Conservation (phyloP, 768 basidiomycete species). For the Crepidotus variabilis region DNA sequence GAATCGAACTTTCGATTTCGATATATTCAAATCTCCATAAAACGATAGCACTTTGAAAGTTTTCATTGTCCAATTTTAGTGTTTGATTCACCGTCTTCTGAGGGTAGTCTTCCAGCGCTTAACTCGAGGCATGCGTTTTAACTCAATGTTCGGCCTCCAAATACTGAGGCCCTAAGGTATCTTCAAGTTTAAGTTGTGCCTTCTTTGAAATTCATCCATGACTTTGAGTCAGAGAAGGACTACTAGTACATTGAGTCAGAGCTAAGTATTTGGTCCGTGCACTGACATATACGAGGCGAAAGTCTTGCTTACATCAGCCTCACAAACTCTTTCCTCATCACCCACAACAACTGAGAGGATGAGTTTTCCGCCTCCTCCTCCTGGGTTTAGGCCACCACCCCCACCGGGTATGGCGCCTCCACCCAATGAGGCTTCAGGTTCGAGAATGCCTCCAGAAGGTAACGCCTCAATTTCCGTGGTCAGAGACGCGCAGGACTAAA, state of each 20-base stretch:
- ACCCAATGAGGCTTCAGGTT: constrained; percentile 32
- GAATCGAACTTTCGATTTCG: neutral
- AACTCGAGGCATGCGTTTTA: too few relatives aligned
- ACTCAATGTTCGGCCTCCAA: too few relatives aligned
- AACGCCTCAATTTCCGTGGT: constrained; percentile 13
- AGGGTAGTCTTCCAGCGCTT: too few relatives aligned
- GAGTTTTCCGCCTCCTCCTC: constrained; percentile 58
- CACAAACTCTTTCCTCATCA: constrained; percentile 33
- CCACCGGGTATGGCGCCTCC: constrained; percentile 51
- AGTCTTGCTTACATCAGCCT: constrained; percentile 38
- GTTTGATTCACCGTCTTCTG: too few relatives aligned
- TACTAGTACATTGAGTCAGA: neutral
- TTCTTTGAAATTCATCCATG: neutral
- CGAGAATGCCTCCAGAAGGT: constrained; percentile 48
- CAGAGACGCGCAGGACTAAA: neutral
- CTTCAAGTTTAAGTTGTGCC: too few relatives aligned
- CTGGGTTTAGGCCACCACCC: constrained; percentile 46
- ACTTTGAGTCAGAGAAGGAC: neutral
- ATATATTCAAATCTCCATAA: too few relatives aligned
- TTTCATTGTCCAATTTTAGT: too few relatives aligned
- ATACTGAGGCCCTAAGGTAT: too few relatives aligned
- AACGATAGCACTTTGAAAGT: too few relatives aligned
- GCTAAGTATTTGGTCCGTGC: constrained; percentile 38
- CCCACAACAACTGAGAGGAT: constrained; percentile 35
- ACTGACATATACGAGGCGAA: constrained; percentile 17